phyloP scores from a whole-genome alignment of 2,329 filamentous ascomycete genomes.

The Pseudogymnoascus sp. region DNA sequence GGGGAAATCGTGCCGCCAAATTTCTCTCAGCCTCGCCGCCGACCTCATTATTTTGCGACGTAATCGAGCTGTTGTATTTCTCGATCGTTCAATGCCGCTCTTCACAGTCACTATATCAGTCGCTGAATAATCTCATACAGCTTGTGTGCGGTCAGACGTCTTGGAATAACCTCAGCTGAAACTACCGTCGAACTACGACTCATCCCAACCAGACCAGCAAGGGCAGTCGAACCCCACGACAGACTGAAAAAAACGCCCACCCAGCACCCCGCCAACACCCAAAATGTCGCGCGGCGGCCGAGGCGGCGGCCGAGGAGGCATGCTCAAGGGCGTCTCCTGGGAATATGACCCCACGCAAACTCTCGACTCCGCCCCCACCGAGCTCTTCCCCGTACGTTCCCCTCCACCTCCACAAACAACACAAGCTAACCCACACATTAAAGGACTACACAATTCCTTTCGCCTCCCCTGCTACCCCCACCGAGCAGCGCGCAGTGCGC shows the following conservation, averaged over 20 bases:
- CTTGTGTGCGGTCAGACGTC: not conserved
- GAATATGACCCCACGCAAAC: conserved; percentile 24
- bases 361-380: conserved; percentile 35
- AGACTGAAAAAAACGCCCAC: not conserved
- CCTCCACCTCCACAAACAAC: conserved; percentile 6
- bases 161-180: not conserved
- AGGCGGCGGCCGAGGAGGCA: conserved; percentile 17
- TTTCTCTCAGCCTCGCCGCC: conserved; percentile 1
- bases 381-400: conserved; percentile 38
- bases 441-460: conserved; percentile 29
- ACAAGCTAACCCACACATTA: conserved; percentile 4
- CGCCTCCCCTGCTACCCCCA: conserved; percentile 33
- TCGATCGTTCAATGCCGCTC: not conserved
- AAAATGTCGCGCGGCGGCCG: conserved; percentile 16
- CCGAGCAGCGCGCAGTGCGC: conserved; percentile 42
- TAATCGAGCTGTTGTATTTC: not conserved
- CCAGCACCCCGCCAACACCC: not conserved
- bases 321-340: conserved; percentile 27
- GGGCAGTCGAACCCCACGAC: not conserved
- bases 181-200: not conserved
- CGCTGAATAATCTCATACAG: not conserved
- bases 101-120: not conserved
- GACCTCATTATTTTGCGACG: not conserved
- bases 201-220: not conserved
- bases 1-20: not conserved